Conservation (phyloP, 2,329 filamentous ascomycete genomes). For the Arthrobotrys entomopaga region DNA sequence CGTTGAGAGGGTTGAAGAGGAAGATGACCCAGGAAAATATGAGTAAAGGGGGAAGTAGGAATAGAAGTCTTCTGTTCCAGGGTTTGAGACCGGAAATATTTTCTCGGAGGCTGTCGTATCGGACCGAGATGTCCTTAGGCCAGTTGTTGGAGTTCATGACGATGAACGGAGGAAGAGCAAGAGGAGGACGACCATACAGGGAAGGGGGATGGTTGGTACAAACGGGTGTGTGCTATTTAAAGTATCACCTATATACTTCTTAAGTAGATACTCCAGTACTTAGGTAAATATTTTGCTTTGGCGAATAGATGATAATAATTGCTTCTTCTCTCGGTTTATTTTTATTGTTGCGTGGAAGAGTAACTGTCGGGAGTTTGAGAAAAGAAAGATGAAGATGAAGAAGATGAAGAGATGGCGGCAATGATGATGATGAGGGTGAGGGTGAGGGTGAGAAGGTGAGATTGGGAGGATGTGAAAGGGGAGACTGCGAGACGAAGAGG, state of each 20-base stretch:
- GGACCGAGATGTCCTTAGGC: slow-evolving; percentile 51
- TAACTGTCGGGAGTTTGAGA: background rate
- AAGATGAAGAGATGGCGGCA: background rate
- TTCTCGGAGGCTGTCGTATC: slow-evolving; percentile 51
- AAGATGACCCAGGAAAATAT: slow-evolving; percentile 54
- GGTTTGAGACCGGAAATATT: slow-evolving; percentile 55
- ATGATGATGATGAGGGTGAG: background rate
- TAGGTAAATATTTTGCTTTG: too few species aligned
- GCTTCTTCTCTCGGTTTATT: too few species aligned
- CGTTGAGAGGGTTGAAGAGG: slow-evolving; percentile 51
- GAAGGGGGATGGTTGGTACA: background rate
- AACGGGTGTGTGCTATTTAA: too few species aligned
- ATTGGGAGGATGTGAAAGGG: background rate
- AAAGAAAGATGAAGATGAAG: background rate
- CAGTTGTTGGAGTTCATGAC: slow-evolving; percentile 49
- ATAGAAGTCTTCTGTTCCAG: slow-evolving; percentile 52
- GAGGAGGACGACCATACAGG: background rate
- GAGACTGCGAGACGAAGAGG: background rate
- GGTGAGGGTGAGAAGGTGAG: background rate
- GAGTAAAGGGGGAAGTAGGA: slow-evolving; percentile 46
- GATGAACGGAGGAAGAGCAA: background rate
- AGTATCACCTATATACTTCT: too few species aligned
- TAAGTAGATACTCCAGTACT: too few species aligned
- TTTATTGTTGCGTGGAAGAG: too few species aligned
- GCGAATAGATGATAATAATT: too few species aligned